These are phyloP conservation scores for Alternaria solani DNA, from an alignment of 2,329 filamentous ascomycete species.

Conservation along the genomic window DNA sequence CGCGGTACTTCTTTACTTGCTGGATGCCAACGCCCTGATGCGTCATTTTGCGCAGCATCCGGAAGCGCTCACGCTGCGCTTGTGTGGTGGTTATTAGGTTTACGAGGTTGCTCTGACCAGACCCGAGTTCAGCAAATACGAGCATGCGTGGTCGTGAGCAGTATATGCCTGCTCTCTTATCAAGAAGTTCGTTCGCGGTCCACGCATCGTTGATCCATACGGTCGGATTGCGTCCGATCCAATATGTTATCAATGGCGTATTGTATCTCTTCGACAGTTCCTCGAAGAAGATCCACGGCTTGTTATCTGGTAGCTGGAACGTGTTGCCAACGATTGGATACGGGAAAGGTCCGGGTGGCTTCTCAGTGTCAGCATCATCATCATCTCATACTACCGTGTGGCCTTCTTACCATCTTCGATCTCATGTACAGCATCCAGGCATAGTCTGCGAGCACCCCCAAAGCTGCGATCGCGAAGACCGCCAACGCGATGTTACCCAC, in stretches of 20 bases:
- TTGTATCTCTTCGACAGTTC: constrained; percentile 60
- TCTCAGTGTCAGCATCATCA: background rate
- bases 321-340: constrained; percentile 65
- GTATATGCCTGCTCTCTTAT: constrained; percentile 62
- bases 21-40: constrained; percentile 55
- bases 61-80: constrained; percentile 42
- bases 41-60: constrained; percentile 44
- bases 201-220: constrained; percentile 57
- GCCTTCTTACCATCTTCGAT: constrained; percentile 54
- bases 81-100: constrained; percentile 46
- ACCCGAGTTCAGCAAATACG: constrained; percentile 53
- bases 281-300: constrained; percentile 68
- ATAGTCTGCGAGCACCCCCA: constrained; percentile 55
- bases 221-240: constrained; percentile 56
- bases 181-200: constrained; percentile 62
- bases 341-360: constrained; percentile 65
- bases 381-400: background rate
- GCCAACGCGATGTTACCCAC: constrained; percentile 32
- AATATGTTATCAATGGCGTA: constrained; percentile 63
- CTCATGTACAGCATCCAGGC: constrained; percentile 60
- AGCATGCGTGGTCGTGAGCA: constrained; percentile 59
- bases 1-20: constrained; percentile 62
- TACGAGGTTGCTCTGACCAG: constrained; percentile 47
- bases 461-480: constrained; percentile 28
- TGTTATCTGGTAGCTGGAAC: constrained; percentile 61